Conservation (phyloP, 768 basidiomycete genomes). For the Boletus huronensis region DNA sequence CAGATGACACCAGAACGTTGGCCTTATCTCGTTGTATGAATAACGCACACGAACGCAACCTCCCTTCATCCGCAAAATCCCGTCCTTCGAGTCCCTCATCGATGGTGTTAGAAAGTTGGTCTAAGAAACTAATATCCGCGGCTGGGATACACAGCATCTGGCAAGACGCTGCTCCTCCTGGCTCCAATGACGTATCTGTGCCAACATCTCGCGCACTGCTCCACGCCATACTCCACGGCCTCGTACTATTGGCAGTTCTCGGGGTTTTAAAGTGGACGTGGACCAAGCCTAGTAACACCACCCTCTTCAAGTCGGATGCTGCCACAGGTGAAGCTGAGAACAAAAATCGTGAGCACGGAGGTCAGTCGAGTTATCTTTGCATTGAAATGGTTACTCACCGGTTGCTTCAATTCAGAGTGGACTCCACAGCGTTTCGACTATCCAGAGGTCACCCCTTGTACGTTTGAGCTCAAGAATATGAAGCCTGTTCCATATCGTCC, state of each 20-base stretch:
- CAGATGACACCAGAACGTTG: not conserved
- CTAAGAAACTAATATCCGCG: constrained; percentile 9
- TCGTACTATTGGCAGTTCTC: constrained; percentile 7
- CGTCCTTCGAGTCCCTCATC: not conserved
- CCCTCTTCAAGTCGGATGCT: not conserved
- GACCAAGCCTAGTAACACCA: not conserved
- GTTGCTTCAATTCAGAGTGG: constrained; percentile 43
- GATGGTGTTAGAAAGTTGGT: constrained; percentile 10
- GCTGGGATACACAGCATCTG: not conserved
- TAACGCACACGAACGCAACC: not conserved
- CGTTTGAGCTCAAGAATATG: constrained; percentile 38
- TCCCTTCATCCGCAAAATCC: not conserved
- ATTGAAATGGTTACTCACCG: not conserved
- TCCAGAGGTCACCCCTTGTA: constrained; percentile 44
- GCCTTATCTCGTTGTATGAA: constrained; percentile 4
- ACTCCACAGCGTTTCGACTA: constrained; percentile 47
- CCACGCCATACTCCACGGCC: constrained; percentile 15
- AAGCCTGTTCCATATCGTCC: constrained; percentile 62
- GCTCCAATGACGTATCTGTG: constrained; percentile 25
- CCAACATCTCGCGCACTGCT: constrained; percentile 10
- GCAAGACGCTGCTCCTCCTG: not conserved
- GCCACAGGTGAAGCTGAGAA: constrained; percentile 13
- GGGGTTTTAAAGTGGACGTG: constrained; percentile 14
- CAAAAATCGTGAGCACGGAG: constrained; percentile 22
- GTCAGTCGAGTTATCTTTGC: constrained; percentile 8